Conservation (phyloP, 805 yeast species). For the Yarrowia divulgata region DNA sequence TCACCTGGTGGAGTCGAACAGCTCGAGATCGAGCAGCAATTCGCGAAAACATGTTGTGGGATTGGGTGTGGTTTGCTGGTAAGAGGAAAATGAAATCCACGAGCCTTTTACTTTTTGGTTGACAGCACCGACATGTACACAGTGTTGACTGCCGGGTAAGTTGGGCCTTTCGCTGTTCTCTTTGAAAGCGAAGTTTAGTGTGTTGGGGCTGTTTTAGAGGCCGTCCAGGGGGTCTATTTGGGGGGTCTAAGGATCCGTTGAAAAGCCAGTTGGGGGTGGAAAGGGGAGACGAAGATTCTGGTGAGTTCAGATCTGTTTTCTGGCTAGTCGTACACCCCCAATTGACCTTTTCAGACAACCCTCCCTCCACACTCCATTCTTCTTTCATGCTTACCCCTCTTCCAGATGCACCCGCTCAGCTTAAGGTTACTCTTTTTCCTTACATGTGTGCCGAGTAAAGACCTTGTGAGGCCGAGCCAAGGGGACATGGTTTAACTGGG, state of each 20-base stretch:
- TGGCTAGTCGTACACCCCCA: neutral
- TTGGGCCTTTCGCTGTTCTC: neutral
- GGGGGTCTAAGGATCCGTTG: neutral
- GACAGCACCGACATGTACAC: slow-evolving; percentile 36
- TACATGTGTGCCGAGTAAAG: slow-evolving; percentile 34
- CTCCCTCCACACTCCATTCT: neutral
- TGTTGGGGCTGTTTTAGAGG: slow-evolving; percentile 9
- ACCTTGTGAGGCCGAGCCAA: slow-evolving; percentile 36
- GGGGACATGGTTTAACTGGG: slow-evolving; percentile 29
- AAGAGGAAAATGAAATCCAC: slow-evolving; percentile 38
- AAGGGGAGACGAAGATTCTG: no score
- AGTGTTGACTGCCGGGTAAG: slow-evolving; percentile 38
- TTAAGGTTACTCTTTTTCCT: slow-evolving; percentile 17
- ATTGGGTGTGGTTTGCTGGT: slow-evolving; percentile 25
- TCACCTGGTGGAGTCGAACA: slow-evolving; percentile 39
- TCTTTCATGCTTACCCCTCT: slow-evolving; percentile 36
- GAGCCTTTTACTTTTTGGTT: slow-evolving; percentile 35
- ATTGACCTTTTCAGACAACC: neutral
- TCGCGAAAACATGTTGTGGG: slow-evolving; percentile 39
- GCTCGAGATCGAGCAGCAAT: slow-evolving; percentile 40
- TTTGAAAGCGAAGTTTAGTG: slow-evolving; percentile 1
- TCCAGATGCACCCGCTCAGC: slow-evolving; percentile 21
- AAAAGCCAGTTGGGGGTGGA: no score
- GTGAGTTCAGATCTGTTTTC: neutral
- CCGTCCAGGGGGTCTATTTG: no score